phyloP scores from a whole-genome alignment of 768 basidiomycete species.

The Phanerochaete carnosa region DNA sequence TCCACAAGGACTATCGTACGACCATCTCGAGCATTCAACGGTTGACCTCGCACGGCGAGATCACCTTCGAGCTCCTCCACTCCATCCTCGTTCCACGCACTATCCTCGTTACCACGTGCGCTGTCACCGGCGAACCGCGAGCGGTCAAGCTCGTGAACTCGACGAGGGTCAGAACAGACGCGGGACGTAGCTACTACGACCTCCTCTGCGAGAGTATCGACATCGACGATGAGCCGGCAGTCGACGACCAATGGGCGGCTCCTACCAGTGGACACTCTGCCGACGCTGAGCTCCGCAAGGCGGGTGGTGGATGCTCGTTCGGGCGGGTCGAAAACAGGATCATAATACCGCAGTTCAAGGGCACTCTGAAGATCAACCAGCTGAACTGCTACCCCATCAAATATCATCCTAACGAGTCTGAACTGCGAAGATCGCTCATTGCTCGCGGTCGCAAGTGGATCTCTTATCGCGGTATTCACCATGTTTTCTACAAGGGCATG shows the following conservation, averaged over 20 bases:
- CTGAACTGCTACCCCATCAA: conserved; percentile 51
- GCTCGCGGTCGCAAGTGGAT: conserved; percentile 54
- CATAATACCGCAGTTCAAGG: conserved; percentile 39
- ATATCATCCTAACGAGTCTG: conserved; percentile 40
- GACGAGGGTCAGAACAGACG: conserved; percentile 27
- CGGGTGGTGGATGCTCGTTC: conserved; percentile 26
- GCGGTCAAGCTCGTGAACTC: conserved; percentile 44
- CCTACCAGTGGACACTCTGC: not conserved
- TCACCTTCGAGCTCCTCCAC: conserved; percentile 54
- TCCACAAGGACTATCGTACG: conserved; percentile 45
- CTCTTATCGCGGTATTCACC: conserved; percentile 46
- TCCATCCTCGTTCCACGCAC: conserved; percentile 52
- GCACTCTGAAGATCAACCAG: conserved; percentile 45
- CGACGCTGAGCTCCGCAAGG: conserved; percentile 14
- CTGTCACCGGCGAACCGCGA: conserved; percentile 48
- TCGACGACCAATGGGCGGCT: not conserved
- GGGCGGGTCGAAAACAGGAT: conserved; percentile 32
- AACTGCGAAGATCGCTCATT: conserved; percentile 35
- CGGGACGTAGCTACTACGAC: conserved; percentile 38
- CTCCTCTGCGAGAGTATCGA: conserved; percentile 52
- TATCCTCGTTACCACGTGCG: conserved; percentile 47
- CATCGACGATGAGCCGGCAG: conserved; percentile 33
- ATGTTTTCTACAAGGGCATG: conserved; percentile 53
- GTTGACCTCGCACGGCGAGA: conserved; percentile 51
- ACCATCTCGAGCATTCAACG: conserved; percentile 45